phyloP scores from a whole-genome alignment of 1,139 yeast species.

The Hansenula sp. region DNA sequence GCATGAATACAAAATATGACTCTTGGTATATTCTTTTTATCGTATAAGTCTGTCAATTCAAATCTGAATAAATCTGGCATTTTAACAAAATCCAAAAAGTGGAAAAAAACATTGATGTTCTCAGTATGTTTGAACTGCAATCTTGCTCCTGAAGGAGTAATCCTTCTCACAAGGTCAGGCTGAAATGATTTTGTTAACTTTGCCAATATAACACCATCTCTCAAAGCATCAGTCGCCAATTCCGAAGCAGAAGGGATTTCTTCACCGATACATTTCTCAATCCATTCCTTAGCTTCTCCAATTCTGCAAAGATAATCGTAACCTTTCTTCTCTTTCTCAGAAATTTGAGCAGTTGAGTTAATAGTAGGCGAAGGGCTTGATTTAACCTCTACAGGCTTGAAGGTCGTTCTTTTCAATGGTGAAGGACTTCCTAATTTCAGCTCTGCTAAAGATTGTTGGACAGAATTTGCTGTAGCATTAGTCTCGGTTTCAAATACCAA shows the following conservation, averaged over 20 bases:
- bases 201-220: constrained; percentile 86
- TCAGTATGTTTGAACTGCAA: constrained; percentile 90
- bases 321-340: constrained; percentile 30
- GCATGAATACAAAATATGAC: constrained; percentile 95
- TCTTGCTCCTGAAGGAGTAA: constrained; percentile 49
- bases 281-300: constrained; percentile 79
- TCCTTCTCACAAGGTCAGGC: constrained; percentile 56
- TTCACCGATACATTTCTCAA: constrained; percentile 54
- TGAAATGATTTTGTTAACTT: constrained; percentile 70
- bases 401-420: constrained; percentile 17
- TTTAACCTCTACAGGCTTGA: constrained; percentile 12
- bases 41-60: constrained; percentile 90
- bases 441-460: constrained; percentile 18
- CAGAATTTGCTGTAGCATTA: neutral
- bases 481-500: constrained; percentile 1
- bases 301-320: constrained; percentile 89
- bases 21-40: constrained; percentile 87
- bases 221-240: constrained; percentile 54
- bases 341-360: too few species aligned
- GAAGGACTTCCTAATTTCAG: constrained; percentile 21
- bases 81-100: constrained; percentile 62
- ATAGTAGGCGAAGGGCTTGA: too few species aligned
- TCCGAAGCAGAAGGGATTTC: constrained; percentile 50
- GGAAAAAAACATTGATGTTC: constrained; percentile 82
- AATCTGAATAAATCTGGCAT: constrained; percentile 87